Base-by-base conservation (phyloP, 2,329 filamentous ascomycete genomes). In the Lasiodiplodia theobromae region DNA sequence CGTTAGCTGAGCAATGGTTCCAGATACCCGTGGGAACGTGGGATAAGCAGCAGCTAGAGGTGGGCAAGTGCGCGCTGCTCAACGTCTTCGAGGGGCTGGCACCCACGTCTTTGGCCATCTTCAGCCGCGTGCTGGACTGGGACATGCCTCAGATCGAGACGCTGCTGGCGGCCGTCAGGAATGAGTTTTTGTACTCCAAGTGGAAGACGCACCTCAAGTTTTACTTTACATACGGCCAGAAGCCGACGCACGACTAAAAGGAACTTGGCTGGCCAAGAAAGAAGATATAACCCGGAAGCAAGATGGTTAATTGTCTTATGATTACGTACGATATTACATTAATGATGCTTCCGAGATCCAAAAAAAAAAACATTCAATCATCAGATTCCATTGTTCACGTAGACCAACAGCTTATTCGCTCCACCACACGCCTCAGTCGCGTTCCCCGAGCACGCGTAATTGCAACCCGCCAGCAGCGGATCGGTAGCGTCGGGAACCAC, bases 101-200 rank as follows among this genome's bases (percentile, higher is more conserved):
- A 68, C 77, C 77, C 7, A 78, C 78, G 56, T 78, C 77, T 0
- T 69, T 78, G 10, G 77, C 77, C 66, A 75, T 79, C 63, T 71
- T 78, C 37, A 77, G 77, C 57, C 78, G 77, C 67, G 71, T 79
- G 11, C 70, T 77, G 8, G 77, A 77, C 70, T 79, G 77, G 77
- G 73, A 71, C 51, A 76, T 78, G 57, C 69, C 74, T 3, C 76
- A 77, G 68, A 78, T 77, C 69, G 75, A 74, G 57, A 70, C 78
- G 63, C 72, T 78, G 40, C 78, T 73, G 34, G 77, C 77, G 16
- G 77, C 77, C 53, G 77, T 78, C 21, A 71, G 73, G 1, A 72
- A 73, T 38, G 77, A 79, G 23, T 73, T 77, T n/a, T 69, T 76
- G 14, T 72, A 76, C 64, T 70, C 57, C 18, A 75, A 71, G 16